A percentile compares a stretch with the other conserved stretches of the same genome.
phyloP scores from a whole-genome alignment of 108 stramenopile genomes.

The Skeletonema marinoi region DNA sequence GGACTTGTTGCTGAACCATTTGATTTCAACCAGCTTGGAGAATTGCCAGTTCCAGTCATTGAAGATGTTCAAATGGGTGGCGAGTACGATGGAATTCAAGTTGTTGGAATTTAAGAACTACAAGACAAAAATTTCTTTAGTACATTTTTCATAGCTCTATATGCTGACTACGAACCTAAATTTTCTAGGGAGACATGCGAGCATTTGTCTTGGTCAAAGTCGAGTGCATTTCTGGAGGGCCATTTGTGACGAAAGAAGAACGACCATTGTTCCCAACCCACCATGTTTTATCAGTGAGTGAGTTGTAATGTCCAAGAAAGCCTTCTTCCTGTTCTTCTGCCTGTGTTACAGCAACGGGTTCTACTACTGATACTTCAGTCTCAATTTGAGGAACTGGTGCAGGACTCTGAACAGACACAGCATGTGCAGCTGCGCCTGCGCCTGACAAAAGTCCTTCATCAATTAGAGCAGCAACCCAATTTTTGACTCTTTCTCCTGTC shows the following conservation, averaged over 20 bases:
- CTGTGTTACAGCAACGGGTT: conserved; percentile 29
- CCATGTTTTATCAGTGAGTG: conserved; percentile 70
- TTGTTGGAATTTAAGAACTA: neutral
- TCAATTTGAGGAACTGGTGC: conserved; percentile 14
- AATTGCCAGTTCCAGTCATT: neutral
- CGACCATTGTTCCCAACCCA: conserved; percentile 71
- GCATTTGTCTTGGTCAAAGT: neutral
- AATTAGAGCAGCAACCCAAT: conserved; percentile 79
- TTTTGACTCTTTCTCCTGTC: conserved; percentile 66
- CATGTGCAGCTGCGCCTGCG: conserved; percentile 16
- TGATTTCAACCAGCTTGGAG: neutral
- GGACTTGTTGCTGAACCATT: neutral
- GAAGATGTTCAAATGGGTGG: neutral
- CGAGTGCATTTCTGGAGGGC: conserved; percentile 18
- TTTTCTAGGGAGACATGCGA: neutral
- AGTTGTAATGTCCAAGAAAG: conserved; percentile 70
- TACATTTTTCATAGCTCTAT: neutral
- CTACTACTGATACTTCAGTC: conserved; percentile 31
- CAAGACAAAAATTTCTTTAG: neutral
- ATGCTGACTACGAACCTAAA: neutral
- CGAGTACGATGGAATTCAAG: neutral
- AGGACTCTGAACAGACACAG: neutral
- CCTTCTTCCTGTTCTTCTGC: conserved; percentile 35
- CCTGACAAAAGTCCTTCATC: conserved; percentile 75
- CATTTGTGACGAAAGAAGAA: conserved; percentile 37